Conservation (phyloP, 1,284 basidiomycete genomes). For the Cystobasidium slooffiae region DNA sequence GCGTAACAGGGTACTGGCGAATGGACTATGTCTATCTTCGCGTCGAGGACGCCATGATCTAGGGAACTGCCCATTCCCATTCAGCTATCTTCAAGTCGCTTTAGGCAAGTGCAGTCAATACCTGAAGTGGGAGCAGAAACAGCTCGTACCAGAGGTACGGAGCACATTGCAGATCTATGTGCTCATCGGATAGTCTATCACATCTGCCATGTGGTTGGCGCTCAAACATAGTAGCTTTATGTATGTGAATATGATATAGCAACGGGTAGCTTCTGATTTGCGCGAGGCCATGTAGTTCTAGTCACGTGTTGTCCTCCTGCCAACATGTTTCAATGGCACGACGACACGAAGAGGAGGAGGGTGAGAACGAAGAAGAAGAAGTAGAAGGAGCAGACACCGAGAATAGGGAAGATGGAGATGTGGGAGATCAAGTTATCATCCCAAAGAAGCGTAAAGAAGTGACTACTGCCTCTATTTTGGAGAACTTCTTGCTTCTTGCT, state of each 20-base stretch:
- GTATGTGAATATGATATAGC: background rate
- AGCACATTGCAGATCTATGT: too few relatives aligned
- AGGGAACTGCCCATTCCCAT: too few relatives aligned
- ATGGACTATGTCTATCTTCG: too few relatives aligned
- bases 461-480: slow-evolving; percentile 32
- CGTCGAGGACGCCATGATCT: too few relatives aligned
- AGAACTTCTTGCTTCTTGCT: slow-evolving; percentile 32
- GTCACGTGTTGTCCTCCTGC: slow-evolving; percentile 19
- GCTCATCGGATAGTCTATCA: too few relatives aligned
- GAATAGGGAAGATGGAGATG: background rate
- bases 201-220: background rate
- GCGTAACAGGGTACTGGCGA: too few relatives aligned
- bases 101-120: too few relatives aligned
- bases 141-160: too few relatives aligned
- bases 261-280: background rate
- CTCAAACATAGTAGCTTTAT: background rate
- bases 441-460: slow-evolving; percentile 26
- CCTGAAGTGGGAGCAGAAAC: too few relatives aligned
- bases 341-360: background rate
- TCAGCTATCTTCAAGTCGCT: too few relatives aligned
- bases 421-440: background rate
- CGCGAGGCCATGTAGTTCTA: slow-evolving; percentile 1
- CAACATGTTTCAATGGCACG: background rate
- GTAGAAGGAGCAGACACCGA: background rate
- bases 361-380: background rate